Base-by-base conservation (phyloP, 371 early-diverging fungal genomes). In the Actinomortierella wolfii region DNA sequence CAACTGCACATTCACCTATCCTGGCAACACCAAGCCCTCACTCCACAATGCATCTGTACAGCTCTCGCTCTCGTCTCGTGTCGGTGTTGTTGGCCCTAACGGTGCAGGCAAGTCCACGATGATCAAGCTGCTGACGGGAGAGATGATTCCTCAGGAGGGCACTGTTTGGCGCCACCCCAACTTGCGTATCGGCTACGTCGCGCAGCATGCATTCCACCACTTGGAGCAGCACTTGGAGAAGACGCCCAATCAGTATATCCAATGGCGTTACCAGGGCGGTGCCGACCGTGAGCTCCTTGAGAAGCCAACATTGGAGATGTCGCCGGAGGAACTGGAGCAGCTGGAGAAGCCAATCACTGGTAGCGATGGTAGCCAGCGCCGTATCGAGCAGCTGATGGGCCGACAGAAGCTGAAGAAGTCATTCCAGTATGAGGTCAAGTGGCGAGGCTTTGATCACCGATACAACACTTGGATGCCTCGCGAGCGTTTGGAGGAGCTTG, bases 181-280 rank as follows among this genome's bases (percentile, higher is more conserved):
- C 62, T 81, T 91, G 26, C 91, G 93, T 67, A 84, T 91, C 59
- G 92, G 89, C 61, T 94, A 93, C 68, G 92, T 94, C 67, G 91
- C 94, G 18, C 95, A 95, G 82, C 92, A 94, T 68, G 91, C 92
- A 56, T 91, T 92, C 90, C 89, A 92, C 76, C 92, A 92, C 68
- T 81, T 92, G 76, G 89, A 91, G 56, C 88, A 90, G 73, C 93
- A 92, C 67, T 68, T 90, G 55, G 91, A 91, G 59, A 82, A 86
- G 75, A 90, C 93, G 2, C 90, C 93, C 51, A 90, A 89, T 76
- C 86, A 89, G 51, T 92, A 92, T 65, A 78, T 92, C 52, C 89
- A 88, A 62, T 92, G 93, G 93, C 89, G 93, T 78, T 92, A 89
- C 71, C 83, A 85, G 50, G 81, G 81, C 20, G 93, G 93, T 64